Base-by-base conservation (phyloP, 1,139 yeast species). In the Yamadazyma songkhlaensis region DNA sequence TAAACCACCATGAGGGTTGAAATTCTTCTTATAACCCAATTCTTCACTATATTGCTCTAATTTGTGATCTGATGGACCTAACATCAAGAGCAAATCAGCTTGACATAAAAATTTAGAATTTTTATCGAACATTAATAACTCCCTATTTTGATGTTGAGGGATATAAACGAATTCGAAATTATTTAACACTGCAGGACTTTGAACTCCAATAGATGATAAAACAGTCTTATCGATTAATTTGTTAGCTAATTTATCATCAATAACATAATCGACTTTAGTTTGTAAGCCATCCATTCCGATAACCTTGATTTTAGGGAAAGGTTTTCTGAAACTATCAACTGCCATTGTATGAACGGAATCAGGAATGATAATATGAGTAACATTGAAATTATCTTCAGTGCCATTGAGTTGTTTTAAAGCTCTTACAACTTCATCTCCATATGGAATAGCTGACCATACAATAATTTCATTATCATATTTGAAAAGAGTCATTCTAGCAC, bases 391-490 rank as follows among this genome's bases (percentile, higher is more conserved):
- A 8, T 60, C 55, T 31, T 59, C 61, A 11, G 60, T 55, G 1
- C 64, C 69, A 1, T 64, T 54, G 31, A 67, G 57, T 20, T 62
- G 50, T 31, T 65, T 52, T 27, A 78, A 51, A 2, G 68, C 62
- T 23, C 62, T 59, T 24, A 67, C 54, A 4, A 74, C 73, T 26
- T 59, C 65, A 5, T 67, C 62, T 1, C 79, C 77, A 49, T 69
- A 75, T 1, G 88, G 88, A 34, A 81, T 67, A 1, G 87, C 80
- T 3, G 81, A 73, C 74, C 81, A 77, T 7, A 82, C 74, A 8
- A 78, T 57, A 15, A 79, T 59, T 33, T 62, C 55, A 35, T 59
- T 55, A 27, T 66, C 54, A 39, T 61, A 52, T 35, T 72, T 59
- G 41, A 70, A 54, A 7, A 79, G 57, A 0, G 85, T 75, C 76